phyloP scores from a whole-genome alignment of 2,329 filamentous ascomycete species.

The Colletotrichum tamarilloi region DNA sequence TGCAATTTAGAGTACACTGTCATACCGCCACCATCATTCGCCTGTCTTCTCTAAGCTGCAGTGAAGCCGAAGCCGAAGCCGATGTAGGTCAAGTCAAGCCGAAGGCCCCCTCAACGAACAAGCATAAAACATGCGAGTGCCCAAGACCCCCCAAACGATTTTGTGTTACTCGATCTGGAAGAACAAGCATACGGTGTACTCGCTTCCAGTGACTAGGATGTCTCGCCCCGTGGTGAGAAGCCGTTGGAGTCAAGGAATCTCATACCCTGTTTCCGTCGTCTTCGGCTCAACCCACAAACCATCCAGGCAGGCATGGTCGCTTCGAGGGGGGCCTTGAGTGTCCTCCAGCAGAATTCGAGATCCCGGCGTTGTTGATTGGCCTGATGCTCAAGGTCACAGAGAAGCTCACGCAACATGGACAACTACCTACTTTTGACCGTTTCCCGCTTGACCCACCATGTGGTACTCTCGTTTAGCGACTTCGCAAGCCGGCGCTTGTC shows the following conservation, averaged over 20 bases:
- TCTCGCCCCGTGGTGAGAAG: background rate
- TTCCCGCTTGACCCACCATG: background rate
- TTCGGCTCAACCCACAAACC: background rate
- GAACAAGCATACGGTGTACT: background rate
- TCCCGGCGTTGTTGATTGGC: background rate
- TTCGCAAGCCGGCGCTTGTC: background rate
- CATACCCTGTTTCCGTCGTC: background rate
- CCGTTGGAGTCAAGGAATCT: background rate
- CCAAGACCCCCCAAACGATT: background rate
- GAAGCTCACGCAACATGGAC: background rate
- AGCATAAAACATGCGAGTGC: background rate
- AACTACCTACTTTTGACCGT: background rate
- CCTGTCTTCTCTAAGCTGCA: background rate
- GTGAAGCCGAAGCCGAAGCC: constrained; percentile 17
- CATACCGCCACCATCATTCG: background rate
- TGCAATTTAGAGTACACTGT: too few relatives aligned
- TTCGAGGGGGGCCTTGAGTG: background rate
- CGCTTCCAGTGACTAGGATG: background rate
- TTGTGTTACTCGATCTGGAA: background rate
- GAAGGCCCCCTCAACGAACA: background rate
- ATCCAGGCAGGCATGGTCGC: too few relatives aligned
- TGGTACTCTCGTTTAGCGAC: background rate
- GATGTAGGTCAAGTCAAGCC: background rate
- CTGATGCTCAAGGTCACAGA: background rate
- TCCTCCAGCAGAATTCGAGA: background rate